A percentile compares a stretch with the other conserved stretches of the same genome.
Conservation (phyloP, 2,329 filamentous ascomycete species). For the Botrytis tulipae region DNA sequence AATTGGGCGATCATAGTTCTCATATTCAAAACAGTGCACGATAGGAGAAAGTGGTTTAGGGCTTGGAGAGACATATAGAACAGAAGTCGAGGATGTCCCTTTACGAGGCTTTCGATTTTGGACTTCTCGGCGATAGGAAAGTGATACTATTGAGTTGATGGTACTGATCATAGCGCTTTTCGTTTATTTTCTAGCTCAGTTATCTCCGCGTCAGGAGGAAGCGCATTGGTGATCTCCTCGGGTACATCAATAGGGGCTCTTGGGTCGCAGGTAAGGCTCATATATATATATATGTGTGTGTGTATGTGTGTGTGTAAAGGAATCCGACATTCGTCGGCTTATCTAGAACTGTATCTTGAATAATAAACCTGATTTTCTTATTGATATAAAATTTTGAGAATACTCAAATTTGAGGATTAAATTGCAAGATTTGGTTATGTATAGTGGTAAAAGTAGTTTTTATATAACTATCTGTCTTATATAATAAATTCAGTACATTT, state of each 20-base stretch:
- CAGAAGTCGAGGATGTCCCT: not conserved
- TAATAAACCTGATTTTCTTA: not conserved
- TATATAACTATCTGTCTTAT: not conserved
- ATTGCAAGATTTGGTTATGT: not conserved
- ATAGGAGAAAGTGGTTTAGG: not conserved
- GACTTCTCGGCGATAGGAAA: not conserved
- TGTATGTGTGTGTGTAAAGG: not conserved
- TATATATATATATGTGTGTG: too few species aligned
- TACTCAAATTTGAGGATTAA: not conserved
- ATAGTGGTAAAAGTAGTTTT: not conserved
- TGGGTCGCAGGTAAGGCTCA: too few species aligned
- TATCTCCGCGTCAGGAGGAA: not conserved
- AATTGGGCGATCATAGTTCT: too few species aligned
- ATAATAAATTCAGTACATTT: not conserved
- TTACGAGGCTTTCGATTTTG: not conserved
- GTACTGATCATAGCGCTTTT: not conserved
- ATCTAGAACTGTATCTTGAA: not conserved
- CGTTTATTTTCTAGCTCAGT: not conserved
- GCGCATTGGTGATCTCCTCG: too few species aligned
- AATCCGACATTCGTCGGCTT: not conserved
- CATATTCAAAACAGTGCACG: too few species aligned
- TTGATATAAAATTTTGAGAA: not conserved
- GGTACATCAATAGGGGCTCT: too few species aligned
- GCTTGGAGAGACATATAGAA: not conserved
- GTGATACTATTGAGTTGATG: not conserved